Evolutionary conservation across 768 basidiomycete species (phyloP), one percentile per base, ranked within the genome.

Genomic region (Phanerochaete sordida): DNA sequence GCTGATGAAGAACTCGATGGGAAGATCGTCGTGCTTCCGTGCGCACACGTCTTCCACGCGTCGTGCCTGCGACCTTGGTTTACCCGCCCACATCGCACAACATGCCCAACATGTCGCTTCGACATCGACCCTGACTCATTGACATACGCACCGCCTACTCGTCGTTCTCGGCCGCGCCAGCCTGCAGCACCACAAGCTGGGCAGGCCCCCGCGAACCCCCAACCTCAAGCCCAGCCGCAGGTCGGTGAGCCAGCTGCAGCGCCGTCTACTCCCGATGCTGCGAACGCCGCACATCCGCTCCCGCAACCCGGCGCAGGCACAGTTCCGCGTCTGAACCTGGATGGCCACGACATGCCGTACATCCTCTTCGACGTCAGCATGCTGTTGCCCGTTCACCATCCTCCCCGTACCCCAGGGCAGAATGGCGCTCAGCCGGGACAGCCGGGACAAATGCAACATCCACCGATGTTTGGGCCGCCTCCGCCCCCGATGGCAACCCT

Each of bases 31-130:
- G 75, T 84, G 2, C 80, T 93, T 9, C 91, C 91, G 3, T 93
- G 91, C 67, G 83, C 89, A 8, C 91, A 93, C 70, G 84, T 90
- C 54, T 93, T 92, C 75, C 91, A 93, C 64, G 81, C 88, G 1
- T 77, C 84, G 0, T 93, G 91, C 72, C 81, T 93, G 35, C 69
- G 88, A 11, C 91, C 91, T 1, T 93, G 91, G 91, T 93, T 93
- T 71, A 84, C 90, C 2, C 78, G 88, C 59, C 87, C 90, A 12
- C 80, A 78, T 45, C 87, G 88, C 64, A 91, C 91, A 21, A 92
- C 91, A 1, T 93, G 91, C 64, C 91, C 91, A 0, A 89, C 88
- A 0, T 93, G 91, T 72, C 76, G 91, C 62, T 93, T 93, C 66
- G 86, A 93, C 63, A 82, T 93, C 56, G 91, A 93, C 67, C 91